Evolutionary conservation across 441 rosid species (phyloP), one percentile per base, ranked within the genome.

Genomic region (Theobroma grandiflorum): DNA sequence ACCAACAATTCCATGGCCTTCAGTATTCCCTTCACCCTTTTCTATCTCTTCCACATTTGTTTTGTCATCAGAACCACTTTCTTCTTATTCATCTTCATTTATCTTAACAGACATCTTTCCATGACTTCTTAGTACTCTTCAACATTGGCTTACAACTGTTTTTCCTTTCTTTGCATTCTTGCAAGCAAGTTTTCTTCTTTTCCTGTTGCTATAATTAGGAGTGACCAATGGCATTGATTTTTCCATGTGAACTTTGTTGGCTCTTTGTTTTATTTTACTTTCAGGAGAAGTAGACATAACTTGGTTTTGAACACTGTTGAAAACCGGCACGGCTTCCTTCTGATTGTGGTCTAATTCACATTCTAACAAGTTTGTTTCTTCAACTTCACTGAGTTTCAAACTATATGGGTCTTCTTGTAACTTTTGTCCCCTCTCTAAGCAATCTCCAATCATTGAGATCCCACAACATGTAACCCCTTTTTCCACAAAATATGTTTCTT

Each of bases 391-490:
- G 43, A 87, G 91, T 87, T 89, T 90, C 91, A 95, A 84, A 86
- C 80, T 87, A 84, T 95, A 92, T 2, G 78, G 64, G 55, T 89
- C 93, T 86, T 95, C 98, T 42, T 79, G 84, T 86, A 93, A 63
- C 81, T 87, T 91, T 71, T 89, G 77, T 81, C 88, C 91, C 74
- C 76, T 84, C 81, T 87, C 86, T 86, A 93, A 74, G 82, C 94
- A 93, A 68, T 93, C 89, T 93, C 97, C 86, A 97, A 83, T 99
- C 99, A 97, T 69, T 85, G 90, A 70, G 83, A 87, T 78, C 84
- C 82, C 81, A 97, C 89, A 80, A 95, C 90, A 79, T 82, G 86
- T 80, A 92, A 81, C 78, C 86, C 88, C 81, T 75, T 92, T 83
- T 83, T 90, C 72, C 82, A 52, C 40, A 94, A 74, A 79, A 78